phyloP scores from a whole-genome alignment of 345 rosid species.

The Chamaenerion angustifolium region DNA sequence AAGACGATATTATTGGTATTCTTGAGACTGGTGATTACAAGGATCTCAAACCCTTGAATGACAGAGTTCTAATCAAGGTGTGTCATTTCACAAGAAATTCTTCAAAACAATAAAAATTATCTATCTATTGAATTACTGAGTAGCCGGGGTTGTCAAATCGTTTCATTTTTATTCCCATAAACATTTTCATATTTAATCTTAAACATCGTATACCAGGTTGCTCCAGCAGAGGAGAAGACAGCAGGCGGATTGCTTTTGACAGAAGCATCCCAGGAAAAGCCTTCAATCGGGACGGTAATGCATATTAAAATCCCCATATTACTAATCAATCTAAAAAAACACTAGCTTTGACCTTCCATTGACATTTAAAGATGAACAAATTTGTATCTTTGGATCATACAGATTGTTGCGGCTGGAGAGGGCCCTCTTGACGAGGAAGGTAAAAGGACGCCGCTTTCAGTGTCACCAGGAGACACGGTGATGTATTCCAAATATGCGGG shows the following conservation, averaged over 20 bases:
- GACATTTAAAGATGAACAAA: neutral
- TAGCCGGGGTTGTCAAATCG: neutral
- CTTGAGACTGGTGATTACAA: constrained; percentile 88
- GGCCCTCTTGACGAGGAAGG: constrained; percentile 83
- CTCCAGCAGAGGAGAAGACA: constrained; percentile 86
- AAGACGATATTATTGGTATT: constrained; percentile 83
- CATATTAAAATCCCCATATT: no score
- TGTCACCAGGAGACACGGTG: constrained; percentile 59
- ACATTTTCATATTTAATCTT: no score
- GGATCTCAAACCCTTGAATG: constrained; percentile 89
- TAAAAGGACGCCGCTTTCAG: constrained; percentile 30
- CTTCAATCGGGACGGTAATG: constrained; percentile 72
- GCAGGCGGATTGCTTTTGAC: constrained; percentile 89
- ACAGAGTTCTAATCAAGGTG: constrained; percentile 81
- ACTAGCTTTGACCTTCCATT: neutral
- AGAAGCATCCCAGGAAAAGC: constrained; percentile 79
- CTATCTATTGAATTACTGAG: no score
- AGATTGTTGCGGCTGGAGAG: constrained; percentile 83
- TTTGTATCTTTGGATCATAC: constrained; percentile 5
- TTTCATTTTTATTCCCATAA: neutral
- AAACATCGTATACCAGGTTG: constrained; percentile 34
- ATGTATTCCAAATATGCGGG: constrained; percentile 89
- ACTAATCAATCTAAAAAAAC: neutral
- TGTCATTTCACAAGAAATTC: neutral
- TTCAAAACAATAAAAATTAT: no score